Evolutionary conservation across 2,329 filamentous ascomycete species (phyloP).

Genomic region (Microdochium bolleyi): DNA sequence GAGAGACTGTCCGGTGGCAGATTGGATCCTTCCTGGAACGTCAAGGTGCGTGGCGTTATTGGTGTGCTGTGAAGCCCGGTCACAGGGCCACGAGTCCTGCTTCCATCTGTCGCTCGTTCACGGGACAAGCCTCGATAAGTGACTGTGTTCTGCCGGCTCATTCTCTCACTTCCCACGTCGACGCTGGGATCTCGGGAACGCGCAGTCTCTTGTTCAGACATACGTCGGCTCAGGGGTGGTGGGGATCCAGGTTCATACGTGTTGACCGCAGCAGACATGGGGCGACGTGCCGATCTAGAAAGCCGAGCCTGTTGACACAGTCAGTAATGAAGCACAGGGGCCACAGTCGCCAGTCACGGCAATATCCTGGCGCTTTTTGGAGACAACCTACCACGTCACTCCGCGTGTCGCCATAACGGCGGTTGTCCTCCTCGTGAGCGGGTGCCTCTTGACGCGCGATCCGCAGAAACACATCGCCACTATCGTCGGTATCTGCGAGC

Average conservation of each 20-base stretch:
- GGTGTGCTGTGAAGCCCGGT: constrained; percentile 33
- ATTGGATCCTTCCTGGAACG: constrained; percentile 33
- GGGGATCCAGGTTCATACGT: constrained; percentile 41
- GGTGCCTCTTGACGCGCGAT: constrained; percentile 47
- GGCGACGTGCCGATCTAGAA: constrained; percentile 37
- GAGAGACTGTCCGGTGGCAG: constrained; percentile 14
- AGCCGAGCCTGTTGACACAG: constrained; percentile 34
- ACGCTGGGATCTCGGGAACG: constrained; percentile 30
- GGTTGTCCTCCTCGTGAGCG: constrained; percentile 25
- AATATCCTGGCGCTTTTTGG: neutral
- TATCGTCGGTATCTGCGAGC: constrained; percentile 39
- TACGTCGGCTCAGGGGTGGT: constrained; percentile 39
- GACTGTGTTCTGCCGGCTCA: constrained; percentile 26
- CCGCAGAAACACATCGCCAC: constrained; percentile 49
- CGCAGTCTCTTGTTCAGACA: constrained; percentile 50
- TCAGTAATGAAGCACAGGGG: constrained; percentile 11
- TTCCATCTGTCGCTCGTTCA: constrained; percentile 31
- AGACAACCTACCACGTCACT: constrained; percentile 33
- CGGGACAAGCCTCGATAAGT: constrained; percentile 32
- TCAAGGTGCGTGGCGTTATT: constrained; percentile 38
- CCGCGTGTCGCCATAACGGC: constrained; percentile 23
- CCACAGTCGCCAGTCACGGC: too few species aligned
- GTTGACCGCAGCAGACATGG: constrained; percentile 42
- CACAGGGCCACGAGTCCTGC: constrained; percentile 27
- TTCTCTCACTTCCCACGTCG: constrained; percentile 30